Base-by-base conservation (phyloP, 768 basidiomycete genomes). In the Tubosaeta sp. region DNA sequence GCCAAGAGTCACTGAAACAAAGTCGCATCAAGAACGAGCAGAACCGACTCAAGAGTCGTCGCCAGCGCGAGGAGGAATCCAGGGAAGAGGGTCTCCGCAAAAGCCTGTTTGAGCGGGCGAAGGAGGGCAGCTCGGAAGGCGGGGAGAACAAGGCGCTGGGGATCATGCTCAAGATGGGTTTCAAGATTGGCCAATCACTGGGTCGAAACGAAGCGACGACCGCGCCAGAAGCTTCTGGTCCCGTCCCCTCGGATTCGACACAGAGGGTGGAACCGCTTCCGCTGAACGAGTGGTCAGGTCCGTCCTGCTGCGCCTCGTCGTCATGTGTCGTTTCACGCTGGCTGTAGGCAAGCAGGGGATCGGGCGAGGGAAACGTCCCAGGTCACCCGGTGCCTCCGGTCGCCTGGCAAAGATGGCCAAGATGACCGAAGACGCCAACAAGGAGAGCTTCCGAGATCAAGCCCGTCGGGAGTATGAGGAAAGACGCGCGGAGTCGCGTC, bases 111-210 rank as follows among this genome's bases (percentile, higher is more conserved):
- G 86, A 89, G 61, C 76, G 81, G 39, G 87, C 86, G 22, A 76
- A 79, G 65, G 86, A 89, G 62, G 77, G 81, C 55, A 77, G 76
- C 53, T 35, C 25, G 31, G 59, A 65, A 42, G 55, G 46, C 1
- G 62, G 59, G 14, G 75, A 78, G 39, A 91, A 81, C 73, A 93
- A 91, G 66, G 91, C 91, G 8, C 72, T 93, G 49, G 78, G 81
- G 14, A 92, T 94, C 74, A 94, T 94, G 91, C 83, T 88, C 79
- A 92, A 88, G 72, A 93, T 93, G 91, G 91, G 91, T 1, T 94
- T 90, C 74, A 86, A 86, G 71, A 83, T 88, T 3, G 91, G 91
- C 14, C 83, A 91, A 66, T 76, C 88, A 13, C 76, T 93, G 27
- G 90, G 91, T 16, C 75, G 70, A 62, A 48, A 63, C 22, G 61